Percentiles rank a stretch among this genome's conserved stretches.
These are phyloP conservation scores for Ulmus americana DNA, from an alignment of 331 rosid species.

Conservation along the genomic window DNA sequence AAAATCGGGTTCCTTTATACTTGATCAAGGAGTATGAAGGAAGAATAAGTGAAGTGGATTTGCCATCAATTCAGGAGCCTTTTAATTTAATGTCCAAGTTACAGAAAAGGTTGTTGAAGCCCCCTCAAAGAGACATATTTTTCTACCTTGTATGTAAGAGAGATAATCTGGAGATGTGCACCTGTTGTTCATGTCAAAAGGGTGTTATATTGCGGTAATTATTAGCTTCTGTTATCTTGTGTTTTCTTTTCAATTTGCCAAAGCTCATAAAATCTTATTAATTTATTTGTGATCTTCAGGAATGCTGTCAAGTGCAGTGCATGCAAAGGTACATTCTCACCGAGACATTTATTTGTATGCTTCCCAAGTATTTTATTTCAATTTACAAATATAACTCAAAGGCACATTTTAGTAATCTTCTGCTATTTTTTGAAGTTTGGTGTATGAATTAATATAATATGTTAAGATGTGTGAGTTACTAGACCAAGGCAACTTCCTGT, in stretches of 20 bases:
- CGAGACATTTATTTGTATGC: neutral
- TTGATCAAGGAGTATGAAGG: slow-evolving; percentile 79
- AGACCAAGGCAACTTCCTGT: neutral
- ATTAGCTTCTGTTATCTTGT: slow-evolving; percentile 1
- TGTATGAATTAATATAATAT: too few relatives aligned
- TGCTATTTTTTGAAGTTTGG: too few relatives aligned
- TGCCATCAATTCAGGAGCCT: slow-evolving; percentile 36
- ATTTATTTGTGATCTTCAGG: slow-evolving; percentile 49
- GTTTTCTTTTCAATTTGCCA: slow-evolving; percentile 7
- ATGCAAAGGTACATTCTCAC: slow-evolving; percentile 64
- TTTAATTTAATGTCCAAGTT: slow-evolving; percentile 33
- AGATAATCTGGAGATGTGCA: slow-evolving; percentile 55
- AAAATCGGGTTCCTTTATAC: slow-evolving; percentile 70
- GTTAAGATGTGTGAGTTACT: neutral
- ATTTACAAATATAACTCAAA: neutral
- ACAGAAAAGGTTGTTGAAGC: slow-evolving; percentile 44
- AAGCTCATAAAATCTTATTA: slow-evolving; percentile 11
- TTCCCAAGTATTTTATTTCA: neutral
- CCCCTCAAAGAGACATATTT: slow-evolving; percentile 48
- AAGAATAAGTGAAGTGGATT: slow-evolving; percentile 26
- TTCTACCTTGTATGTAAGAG: slow-evolving; percentile 78
- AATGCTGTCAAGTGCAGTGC: slow-evolving; percentile 57
- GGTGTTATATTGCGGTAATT: slow-evolving; percentile 53
- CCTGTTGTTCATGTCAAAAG: slow-evolving; percentile 63
- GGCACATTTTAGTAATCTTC: neutral